Base-by-base conservation (phyloP, 352 stramenopile genomes). In the Globisporangium nunn region DNA sequence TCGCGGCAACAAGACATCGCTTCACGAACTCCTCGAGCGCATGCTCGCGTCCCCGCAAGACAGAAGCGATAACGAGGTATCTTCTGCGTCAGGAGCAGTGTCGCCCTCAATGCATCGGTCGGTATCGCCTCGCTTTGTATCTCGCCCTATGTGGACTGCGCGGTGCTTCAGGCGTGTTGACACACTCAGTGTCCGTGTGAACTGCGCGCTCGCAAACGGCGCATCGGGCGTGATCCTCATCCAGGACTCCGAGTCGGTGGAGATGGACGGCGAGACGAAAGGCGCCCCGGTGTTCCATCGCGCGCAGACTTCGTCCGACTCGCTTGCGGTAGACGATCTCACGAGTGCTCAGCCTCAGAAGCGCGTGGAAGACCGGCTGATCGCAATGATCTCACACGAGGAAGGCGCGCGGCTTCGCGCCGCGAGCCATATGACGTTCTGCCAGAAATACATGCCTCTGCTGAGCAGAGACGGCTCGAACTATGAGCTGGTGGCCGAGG, bases 141-240 rank as follows among this genome's bases (percentile, higher is more conserved):
- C 59, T 11, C 66, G 66, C 12, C 70, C 65, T 5, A 64, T 68
- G 50, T 56, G 76, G 39, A 66, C 79, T 40, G 64, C 52, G 52
- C 72, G 78, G 7, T 85, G 66, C 54, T 88, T 88, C 50, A 64
- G 69, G 15, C 73, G 78, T 4, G 58, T 71, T 3, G 75, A 86
- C 23, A 86, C 75, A 2, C 68, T 70, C 5, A 29, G 52, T 5
- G 30, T 31, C 12, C 64, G 72, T 29, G 67, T 80, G 29, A 50
- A 70, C 6, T 67, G 68, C 3, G 79, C 76, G 4, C 66, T 89
- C 11, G 53, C 65, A 5, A 74, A 76, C 44, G 76, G 76, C 29
- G 79, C 79, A 6, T 59, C 67, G 0, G 74, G 72, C 4, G 74
- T 89, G 23, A 29, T 89, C 6, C 67, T 87, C 37, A 46, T 75